Base-by-base conservation (phyloP, 768 basidiomycete genomes). In the Amanita rubescens region DNA sequence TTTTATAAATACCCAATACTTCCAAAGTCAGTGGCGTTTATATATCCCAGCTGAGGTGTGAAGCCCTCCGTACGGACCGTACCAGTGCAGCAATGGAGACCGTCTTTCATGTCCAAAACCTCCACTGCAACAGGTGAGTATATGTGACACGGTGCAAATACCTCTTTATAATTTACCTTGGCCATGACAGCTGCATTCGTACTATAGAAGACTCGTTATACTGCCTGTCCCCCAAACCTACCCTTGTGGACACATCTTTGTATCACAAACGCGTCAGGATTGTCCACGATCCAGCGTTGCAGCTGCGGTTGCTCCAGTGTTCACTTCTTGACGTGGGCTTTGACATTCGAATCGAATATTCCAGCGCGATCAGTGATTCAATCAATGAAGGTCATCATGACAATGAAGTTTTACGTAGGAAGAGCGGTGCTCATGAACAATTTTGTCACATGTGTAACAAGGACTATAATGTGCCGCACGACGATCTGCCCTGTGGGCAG, bases 61-160 rank as follows among this genome's bases (percentile, higher is more conserved):
- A 38, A 19, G 9, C 50, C 3, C 3, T 27, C n/a, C 3, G 12
- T 19, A 32, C n/a, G n/a, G n/a, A n/a, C n/a, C n/a, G n/a, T n/a
- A n/a, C n/a, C n/a, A n/a, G n/a, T n/a, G n/a, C 22, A 5, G 17
- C 42, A 33, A 35, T 54, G 30, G 34, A 45, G 25, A 63, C 63
- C 19, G 59, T 56, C 9, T 27, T 63, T 46, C 53, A 55, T 59
- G 62, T 78, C 41, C 68, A 70, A 15, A 79, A 79, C 57, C 69
- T 81, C 30, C 78, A 81, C 58, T 80, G 80, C 58, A 65, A 66
- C 56, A 78, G 77, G 79, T 75, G 58, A 9, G 62, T 53, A 2
- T 22, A 5, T 11, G 11, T 33, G 32, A 9, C 17, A 1, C 24
- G 24, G n/a, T n/a, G n/a, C n/a, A n/a, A n/a, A n/a, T n/a, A n/a